Conservation (phyloP, 2,329 filamentous ascomycete genomes). For the Fusarium globosum region DNA sequence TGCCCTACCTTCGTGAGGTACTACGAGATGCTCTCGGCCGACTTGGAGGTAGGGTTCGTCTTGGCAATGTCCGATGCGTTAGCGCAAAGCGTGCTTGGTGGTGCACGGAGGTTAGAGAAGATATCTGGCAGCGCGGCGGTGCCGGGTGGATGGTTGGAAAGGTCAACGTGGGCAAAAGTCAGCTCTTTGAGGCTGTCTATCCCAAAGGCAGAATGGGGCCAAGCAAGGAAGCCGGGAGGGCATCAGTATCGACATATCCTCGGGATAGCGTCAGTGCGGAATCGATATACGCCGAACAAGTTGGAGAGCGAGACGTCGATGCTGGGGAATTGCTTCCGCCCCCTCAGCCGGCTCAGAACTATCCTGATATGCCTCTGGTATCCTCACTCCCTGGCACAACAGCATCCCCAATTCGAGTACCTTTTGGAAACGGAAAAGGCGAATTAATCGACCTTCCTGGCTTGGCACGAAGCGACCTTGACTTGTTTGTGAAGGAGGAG, state of each 20-base stretch:
- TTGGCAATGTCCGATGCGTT: conserved; percentile 89
- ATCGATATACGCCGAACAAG: conserved; percentile 48
- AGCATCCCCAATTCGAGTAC: conserved; percentile 91
- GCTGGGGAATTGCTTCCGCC: conserved; percentile 77
- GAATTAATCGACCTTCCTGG: conserved; percentile 95
- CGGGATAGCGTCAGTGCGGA: conserved; percentile 21
- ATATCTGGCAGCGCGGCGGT: conserved; percentile 85
- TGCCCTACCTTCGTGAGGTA: conserved; percentile 84
- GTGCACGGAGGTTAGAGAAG: conserved; percentile 86
- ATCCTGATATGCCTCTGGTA: conserved; percentile 85
- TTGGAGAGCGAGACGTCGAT: conserved; percentile 47
- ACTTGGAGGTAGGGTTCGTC: conserved; percentile 74
- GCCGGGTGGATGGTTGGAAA: conserved; percentile 98
- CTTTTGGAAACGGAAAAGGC: conserved; percentile 85
- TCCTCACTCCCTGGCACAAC: conserved; percentile 92
- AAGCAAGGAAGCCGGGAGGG: conserved; percentile 11
- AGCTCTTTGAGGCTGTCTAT: conserved; percentile 87
- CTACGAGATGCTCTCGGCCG: conserved; percentile 81
- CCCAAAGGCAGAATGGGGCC: conserved; percentile 74
- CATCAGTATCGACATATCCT: conserved; percentile 32
- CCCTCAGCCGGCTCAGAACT: conserved; percentile 76
- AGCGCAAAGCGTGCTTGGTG: conserved; percentile 91
- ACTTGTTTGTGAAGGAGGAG: conserved; percentile 74
- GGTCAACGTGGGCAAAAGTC: conserved; percentile 96
- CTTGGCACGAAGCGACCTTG: conserved; percentile 78